phyloP scores from a whole-genome alignment of 2,329 filamentous ascomycete genomes.

The Aspergillus neotritici region DNA sequence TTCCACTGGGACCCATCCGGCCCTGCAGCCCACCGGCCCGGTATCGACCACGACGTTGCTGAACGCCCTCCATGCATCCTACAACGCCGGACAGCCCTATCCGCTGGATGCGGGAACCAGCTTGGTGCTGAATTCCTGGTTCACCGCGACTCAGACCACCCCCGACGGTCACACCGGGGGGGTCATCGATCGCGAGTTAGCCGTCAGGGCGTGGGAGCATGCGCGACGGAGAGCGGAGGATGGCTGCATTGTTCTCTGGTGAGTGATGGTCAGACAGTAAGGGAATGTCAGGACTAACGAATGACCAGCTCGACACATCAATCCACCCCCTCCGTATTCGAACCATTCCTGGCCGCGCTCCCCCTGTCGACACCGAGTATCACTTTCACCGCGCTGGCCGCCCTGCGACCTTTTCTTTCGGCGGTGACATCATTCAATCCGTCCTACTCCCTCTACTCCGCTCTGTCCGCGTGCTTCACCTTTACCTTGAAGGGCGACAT shows the following conservation, averaged over 20 bases:
- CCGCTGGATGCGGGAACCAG: constrained; percentile 83
- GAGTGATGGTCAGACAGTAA: constrained; percentile 29
- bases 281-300: not conserved
- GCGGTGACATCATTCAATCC: constrained; percentile 86
- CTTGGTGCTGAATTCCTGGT: constrained; percentile 91
- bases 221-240: constrained; percentile 90
- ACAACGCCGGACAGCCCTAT: constrained; percentile 76
- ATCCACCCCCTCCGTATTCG: constrained; percentile 77
- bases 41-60: constrained; percentile 89
- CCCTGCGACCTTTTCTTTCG: constrained; percentile 77
- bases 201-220: constrained; percentile 88
- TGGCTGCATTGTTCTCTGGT: constrained; percentile 87
- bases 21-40: constrained; percentile 65
- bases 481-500: constrained; percentile 76
- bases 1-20: constrained; percentile 49
- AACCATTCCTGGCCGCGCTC: constrained; percentile 73
- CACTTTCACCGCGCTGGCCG: constrained; percentile 72
- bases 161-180: constrained; percentile 66
- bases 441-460: constrained; percentile 72
- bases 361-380: constrained; percentile 71
- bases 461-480: constrained; percentile 73
- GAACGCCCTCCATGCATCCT: constrained; percentile 86
- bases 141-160: constrained; percentile 68
- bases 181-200: constrained; percentile 73
- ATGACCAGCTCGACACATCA: constrained; percentile 70